These are phyloP conservation scores for Phytophthora parvispora DNA, from an alignment of 352 stramenopile genomes.

Conservation along the genomic window DNA sequence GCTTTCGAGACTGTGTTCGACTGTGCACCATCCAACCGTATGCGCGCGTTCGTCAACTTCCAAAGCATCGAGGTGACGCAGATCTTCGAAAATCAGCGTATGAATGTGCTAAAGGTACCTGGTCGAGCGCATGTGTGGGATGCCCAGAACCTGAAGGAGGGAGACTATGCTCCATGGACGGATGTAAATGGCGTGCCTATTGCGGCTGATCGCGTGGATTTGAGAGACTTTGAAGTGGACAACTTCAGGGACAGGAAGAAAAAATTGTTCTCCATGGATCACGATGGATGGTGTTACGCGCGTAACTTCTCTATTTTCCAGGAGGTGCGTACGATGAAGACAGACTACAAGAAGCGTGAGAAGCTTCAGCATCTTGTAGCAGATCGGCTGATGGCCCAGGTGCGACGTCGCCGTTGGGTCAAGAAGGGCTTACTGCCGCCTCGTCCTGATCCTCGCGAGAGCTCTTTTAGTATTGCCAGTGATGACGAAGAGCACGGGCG, in stretches of 20 bases:
- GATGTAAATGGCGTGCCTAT: conserved; percentile 90
- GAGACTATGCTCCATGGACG: conserved; percentile 87
- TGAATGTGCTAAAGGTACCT: conserved; percentile 82
- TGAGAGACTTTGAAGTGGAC: conserved; percentile 86
- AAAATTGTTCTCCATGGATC: conserved; percentile 88
- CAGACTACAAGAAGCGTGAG: conserved; percentile 82
- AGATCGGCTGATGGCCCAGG: conserved; percentile 86
- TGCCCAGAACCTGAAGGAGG: conserved; percentile 80
- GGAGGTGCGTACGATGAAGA: conserved; percentile 82
- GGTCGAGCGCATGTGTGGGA: conserved; percentile 80
- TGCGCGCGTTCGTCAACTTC: conserved; percentile 83
- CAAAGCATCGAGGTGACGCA: conserved; percentile 85
- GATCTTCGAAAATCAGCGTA: conserved; percentile 90
- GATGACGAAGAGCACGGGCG: conserved; percentile 78
- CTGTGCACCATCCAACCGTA: conserved; percentile 84
- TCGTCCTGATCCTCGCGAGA: conserved; percentile 49
- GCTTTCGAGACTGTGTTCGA: conserved; percentile 89
- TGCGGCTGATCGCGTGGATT: conserved; percentile 75
- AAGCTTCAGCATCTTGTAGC: conserved; percentile 90
- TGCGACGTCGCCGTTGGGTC: conserved; percentile 83
- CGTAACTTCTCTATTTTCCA: conserved; percentile 92
- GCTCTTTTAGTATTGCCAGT: conserved; percentile 64
- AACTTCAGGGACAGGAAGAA: conserved; percentile 82
- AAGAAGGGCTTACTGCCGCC: conserved; percentile 64
- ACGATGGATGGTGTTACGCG: conserved; percentile 90